Evolutionary conservation across 2,329 filamentous ascomycete species (phyloP).

Genomic region (Aspergillaceae sp.): DNA sequence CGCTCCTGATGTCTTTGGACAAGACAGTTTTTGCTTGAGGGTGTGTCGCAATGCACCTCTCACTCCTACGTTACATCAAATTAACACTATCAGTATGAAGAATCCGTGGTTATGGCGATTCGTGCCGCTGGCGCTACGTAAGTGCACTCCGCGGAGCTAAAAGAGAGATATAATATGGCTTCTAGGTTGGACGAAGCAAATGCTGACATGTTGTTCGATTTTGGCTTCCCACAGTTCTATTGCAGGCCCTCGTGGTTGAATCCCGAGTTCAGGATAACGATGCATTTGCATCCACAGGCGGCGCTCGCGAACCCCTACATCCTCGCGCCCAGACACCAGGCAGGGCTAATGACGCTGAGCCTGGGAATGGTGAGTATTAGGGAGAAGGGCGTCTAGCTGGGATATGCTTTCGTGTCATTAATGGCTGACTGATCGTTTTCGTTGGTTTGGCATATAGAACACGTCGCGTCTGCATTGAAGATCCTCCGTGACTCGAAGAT

Average conservation of each 20-base stretch:
- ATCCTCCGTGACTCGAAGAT: constrained; percentile 22
- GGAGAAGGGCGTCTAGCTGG: neutral
- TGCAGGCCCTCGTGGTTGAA: constrained; percentile 22
- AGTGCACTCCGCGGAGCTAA: constrained; percentile 10
- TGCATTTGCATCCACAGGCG: constrained; percentile 10
- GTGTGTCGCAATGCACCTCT: constrained; percentile 28
- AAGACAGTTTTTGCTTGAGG: constrained; percentile 5
- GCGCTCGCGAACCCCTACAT: constrained; percentile 10
- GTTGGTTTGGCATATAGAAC: constrained; percentile 13
- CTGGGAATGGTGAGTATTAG: constrained; percentile 22
- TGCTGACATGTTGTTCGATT: constrained; percentile 12
- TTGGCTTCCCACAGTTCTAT: constrained; percentile 18
- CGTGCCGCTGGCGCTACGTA: constrained; percentile 28
- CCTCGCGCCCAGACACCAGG: constrained; percentile 14
- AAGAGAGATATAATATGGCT: constrained; percentile 1
- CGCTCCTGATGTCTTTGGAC: neutral
- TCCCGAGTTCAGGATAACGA: constrained; percentile 12
- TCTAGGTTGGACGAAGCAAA: neutral
- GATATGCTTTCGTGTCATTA: neutral
- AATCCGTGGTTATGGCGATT: constrained; percentile 22
- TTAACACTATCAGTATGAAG: constrained; percentile 27
- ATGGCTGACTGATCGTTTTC: neutral
- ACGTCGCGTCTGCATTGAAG: constrained; percentile 24
- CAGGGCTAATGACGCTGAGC: constrained; percentile 9
- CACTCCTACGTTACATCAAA: constrained; percentile 9